phyloP scores from a whole-genome alignment of 352 stramenopile genomes.

The Peronosclerospora sorghi region DNA sequence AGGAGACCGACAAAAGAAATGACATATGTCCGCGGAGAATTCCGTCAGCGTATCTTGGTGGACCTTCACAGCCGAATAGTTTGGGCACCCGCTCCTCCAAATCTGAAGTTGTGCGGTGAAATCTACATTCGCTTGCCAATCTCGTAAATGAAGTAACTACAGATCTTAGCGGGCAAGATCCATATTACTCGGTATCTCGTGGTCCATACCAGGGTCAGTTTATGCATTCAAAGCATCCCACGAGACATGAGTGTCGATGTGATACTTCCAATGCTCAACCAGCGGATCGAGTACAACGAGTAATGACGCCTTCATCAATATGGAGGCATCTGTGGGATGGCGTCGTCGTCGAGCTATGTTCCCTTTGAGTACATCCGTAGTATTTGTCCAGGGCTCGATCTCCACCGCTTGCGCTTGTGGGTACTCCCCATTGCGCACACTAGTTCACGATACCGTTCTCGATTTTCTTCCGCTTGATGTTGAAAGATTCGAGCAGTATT shows the following conservation, averaged over 20 bases:
- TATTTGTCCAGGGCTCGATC: too few relatives aligned
- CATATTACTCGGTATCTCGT: constrained; percentile 24
- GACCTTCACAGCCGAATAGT: constrained; percentile 55
- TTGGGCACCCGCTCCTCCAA: constrained; percentile 54
- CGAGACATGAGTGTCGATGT: constrained; percentile 48
- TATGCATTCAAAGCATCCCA: constrained; percentile 27
- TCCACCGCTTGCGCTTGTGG: too few relatives aligned
- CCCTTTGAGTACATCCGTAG: too few relatives aligned
- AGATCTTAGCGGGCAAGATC: constrained; percentile 52
- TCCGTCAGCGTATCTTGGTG: constrained; percentile 46
- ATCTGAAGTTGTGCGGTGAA: constrained; percentile 38
- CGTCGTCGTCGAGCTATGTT: too few relatives aligned
- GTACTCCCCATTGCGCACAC: too few relatives aligned
- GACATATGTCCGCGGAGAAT: constrained; percentile 39
- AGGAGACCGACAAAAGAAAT: constrained; percentile 51
- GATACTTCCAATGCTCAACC: constrained; percentile 69
- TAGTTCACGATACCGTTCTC: too few relatives aligned
- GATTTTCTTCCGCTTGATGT: too few relatives aligned
- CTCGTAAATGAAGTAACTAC: constrained; percentile 67
- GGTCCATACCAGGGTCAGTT: constrained; percentile 29
- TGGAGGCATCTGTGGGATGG: too few relatives aligned
- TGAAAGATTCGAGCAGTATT: too few relatives aligned
- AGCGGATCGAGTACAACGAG: constrained; percentile 66
- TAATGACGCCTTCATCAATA: constrained; percentile 39
- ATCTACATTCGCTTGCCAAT: constrained; percentile 53